Percentiles rank a stretch among this genome's conserved stretches.
Conservation (phyloP, 768 basidiomycete genomes). For the Pleurotus salmoneostramineus region DNA sequence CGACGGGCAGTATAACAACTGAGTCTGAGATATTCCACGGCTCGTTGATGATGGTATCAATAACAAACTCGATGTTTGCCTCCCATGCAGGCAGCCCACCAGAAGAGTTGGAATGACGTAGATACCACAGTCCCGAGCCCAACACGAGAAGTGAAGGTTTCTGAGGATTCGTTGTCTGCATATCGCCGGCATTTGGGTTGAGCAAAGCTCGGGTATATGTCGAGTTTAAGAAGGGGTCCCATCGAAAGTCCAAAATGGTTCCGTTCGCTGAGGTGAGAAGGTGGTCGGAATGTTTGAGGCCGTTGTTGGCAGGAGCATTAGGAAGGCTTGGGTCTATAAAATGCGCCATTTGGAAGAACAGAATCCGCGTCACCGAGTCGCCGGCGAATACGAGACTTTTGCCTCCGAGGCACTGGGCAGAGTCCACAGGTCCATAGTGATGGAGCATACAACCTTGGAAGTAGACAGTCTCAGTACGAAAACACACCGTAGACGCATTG, state of each 20-base stretch:
- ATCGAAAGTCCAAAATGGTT: conserved; percentile 56
- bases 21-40: conserved; percentile 55
- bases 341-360: conserved; percentile 75
- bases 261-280: conserved; percentile 40
- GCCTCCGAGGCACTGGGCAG: conserved; percentile 49
- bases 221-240: conserved; percentile 88
- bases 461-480: conserved; percentile 1
- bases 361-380: conserved; percentile 76
- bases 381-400: conserved; percentile 74
- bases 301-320: conserved; percentile 45
- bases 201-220: conserved; percentile 50
- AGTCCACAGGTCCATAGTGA: conserved; percentile 54
- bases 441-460: conserved; percentile 76
- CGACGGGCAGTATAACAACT: conserved; percentile 76
- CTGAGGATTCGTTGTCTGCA: background rate
- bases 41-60: conserved; percentile 41
- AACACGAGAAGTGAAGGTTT: conserved; percentile 69
- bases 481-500: background rate
- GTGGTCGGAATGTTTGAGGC: conserved; percentile 69
- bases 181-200: conserved; percentile 11
- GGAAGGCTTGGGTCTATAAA: conserved; percentile 56
- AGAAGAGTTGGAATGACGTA: conserved; percentile 67
- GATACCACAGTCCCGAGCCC: conserved; percentile 88
- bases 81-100: conserved; percentile 82
- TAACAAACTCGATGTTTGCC: conserved; percentile 61